Base-by-base conservation (phyloP, 2,329 filamentous ascomycete species). In the Aspergillus piperis region DNA sequence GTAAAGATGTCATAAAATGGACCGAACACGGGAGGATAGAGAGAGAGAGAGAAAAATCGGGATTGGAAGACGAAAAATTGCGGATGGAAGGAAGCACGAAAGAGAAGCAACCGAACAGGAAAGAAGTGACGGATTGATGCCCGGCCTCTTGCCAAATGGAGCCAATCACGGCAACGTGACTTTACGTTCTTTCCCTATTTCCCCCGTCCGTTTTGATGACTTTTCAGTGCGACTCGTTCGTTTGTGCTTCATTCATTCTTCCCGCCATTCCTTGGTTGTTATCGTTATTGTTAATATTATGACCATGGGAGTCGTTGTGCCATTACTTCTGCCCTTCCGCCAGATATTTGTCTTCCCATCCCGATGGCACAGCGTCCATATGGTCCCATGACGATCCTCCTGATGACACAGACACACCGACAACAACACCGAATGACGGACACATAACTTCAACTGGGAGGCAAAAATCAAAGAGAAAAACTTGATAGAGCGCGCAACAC, bases 101-200 rank as follows among this genome's bases (percentile, higher is more conserved):
- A 10, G 11, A 42, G 39, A 21, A 21, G 32, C 32, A 36, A 11
- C 27, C 27, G 27, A 30, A 30, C 27, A 42, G 19, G 51, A 25
- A 11, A 23, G 19, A 41, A 19, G 21, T 19, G 48, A 25, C 30
- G 38, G 38, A 39, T 41, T 32, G 15, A 15, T 41, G 50, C 21
- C 38, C 32, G 50, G 32, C n/a, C 15, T 38, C n/a, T 8, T 15
- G 23, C 23, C 36, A 44, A 23, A 30, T 36, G 44, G 41, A 49
- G 41, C 41, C 41, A 56, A 56, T 49, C 54, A 57, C 15, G 27
- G 19, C n/a, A 55, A 55, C 52, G 52, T 55, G 52, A 55, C 52
- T 36, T 36, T 36, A 10, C 36, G 44, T 5, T 7, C 11, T 11
- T 21, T 13, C 13, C 30, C n/a, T 32, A 30, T 30, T 30, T 30